Evolutionary conservation across 2,329 filamentous ascomycete genomes (phyloP), one percentile per base, ranked within the genome.

Genomic region (Dactylella cylindrospora): DNA sequence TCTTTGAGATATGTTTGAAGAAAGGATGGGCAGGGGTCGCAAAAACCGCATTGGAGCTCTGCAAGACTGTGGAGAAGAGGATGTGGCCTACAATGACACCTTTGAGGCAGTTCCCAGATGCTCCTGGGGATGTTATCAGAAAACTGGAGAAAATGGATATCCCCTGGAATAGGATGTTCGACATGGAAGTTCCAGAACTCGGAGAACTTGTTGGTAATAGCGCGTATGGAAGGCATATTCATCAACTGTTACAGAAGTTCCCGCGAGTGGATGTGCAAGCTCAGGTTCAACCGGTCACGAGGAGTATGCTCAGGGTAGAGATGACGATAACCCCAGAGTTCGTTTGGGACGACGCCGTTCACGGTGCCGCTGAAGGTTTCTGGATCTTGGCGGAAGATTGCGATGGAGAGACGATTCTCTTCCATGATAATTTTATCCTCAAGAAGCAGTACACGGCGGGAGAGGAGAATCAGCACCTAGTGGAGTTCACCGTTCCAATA

Each of bases 1-100:
- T 98, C 43, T 98, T 97, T 67, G 94, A 98, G 75, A 97, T 98
- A 50, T 86, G 88, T n/a, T 76, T 98, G 67, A 95, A 91, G 76
- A 96, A 96, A 74, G 91, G 91, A 26, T 98, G 91, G 91, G 84
- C 93, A 0, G 85, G 84, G 12, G 93, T 97, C 2, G 88, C 93
- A 6, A 95, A 93, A 76, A 89, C 86, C 65, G 90, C 93, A 0
- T 78, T 98, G 33, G 88, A 95, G 69, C 80, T 98, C 47, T 98
- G 94, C 76, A 98, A 98, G 76, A 97, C 95, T 89, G 93, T 91
- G 0, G 93, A 98, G 77, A 95, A 95, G 78, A 82, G 94, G 43
- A 98, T 98, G 94, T 98, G 93, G 93, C 90, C 91, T 10, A 97
- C 91, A 4, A 98, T 97, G 93, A 88, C 89, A 29, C 93, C 94